These are phyloP conservation scores for Pythium scleroteichum DNA, from an alignment of 352 stramenopile species.

Conservation along the genomic window DNA sequence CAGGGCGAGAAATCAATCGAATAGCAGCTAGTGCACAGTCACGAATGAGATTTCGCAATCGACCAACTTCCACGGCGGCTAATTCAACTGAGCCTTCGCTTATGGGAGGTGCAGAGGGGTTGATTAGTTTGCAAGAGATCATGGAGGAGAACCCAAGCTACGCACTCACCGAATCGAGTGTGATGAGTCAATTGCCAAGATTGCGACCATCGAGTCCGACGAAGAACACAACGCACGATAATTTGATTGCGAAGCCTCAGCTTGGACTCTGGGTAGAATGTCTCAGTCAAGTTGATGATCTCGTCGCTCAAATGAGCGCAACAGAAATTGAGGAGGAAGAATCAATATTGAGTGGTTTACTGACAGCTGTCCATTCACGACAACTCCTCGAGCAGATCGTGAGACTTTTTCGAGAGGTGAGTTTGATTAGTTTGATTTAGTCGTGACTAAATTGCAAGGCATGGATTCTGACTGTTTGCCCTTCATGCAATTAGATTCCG, in stretches of 20 bases:
- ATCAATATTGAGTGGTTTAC: constrained; percentile 49
- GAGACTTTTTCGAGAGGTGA: constrained; percentile 50
- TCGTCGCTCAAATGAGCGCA: constrained; percentile 53
- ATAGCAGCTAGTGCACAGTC: background rate
- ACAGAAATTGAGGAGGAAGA: constrained; percentile 74
- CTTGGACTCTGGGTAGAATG: constrained; percentile 71
- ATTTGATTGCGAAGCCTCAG: constrained; percentile 33
- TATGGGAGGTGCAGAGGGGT: constrained; percentile 11
- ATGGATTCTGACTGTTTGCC: constrained; percentile 2
- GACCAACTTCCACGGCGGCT: background rate
- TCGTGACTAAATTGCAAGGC: too few relatives aligned
- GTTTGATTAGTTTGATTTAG: constrained; percentile 9
- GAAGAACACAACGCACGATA: constrained; percentile 44
- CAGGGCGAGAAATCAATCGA: constrained; percentile 34
- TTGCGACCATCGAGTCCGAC: constrained; percentile 43
- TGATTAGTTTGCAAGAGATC: constrained; percentile 67
- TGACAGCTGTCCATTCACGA: constrained; percentile 63
- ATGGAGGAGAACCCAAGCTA: constrained; percentile 85
- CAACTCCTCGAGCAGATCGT: constrained; percentile 72
- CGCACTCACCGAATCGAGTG: constrained; percentile 60
- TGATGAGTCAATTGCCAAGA: constrained; percentile 27
- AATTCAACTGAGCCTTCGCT: background rate
- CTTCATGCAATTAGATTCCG: constrained; percentile 14
- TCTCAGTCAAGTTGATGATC: constrained; percentile 60
- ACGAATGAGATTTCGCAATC: background rate